phyloP scores from a whole-genome alignment of 2,329 filamentous ascomycete genomes.

The Rutstroemia sp. region DNA sequence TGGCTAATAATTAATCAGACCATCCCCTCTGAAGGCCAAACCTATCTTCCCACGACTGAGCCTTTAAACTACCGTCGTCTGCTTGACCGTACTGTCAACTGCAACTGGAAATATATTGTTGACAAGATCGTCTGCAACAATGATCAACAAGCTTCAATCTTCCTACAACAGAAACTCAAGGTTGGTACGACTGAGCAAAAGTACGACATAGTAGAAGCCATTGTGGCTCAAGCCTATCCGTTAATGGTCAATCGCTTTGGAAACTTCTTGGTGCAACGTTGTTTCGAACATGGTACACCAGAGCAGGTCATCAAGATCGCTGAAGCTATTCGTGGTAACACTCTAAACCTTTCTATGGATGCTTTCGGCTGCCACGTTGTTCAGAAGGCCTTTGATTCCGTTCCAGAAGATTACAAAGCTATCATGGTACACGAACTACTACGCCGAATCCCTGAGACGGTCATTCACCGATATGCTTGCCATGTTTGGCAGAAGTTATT shows the following conservation, averaged over 20 bases:
- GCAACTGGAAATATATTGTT: conserved; percentile 99
- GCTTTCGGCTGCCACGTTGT: conserved; percentile 97
- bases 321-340: conserved; percentile 88
- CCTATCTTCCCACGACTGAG: conserved; percentile 80
- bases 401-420: conserved; percentile 95
- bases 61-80: conserved; percentile 94
- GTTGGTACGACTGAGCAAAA: conserved; percentile 93
- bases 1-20: conserved; percentile 40
- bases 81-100: conserved; percentile 90
- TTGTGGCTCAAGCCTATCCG: conserved; percentile 88
- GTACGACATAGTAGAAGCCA: conserved; percentile 93
- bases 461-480: conserved; percentile 97
- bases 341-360: conserved; percentile 92
- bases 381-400: conserved; percentile 96
- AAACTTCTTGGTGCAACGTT: conserved; percentile 96
- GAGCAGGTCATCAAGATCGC: conserved; percentile 95
- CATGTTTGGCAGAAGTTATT: conserved; percentile 99
- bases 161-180: conserved; percentile 97
- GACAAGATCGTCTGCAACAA: conserved; percentile 99
- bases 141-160: conserved; percentile 97
- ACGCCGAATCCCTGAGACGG: conserved; percentile 90
- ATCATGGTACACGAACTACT: conserved; percentile 98
- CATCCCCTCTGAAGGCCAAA: conserved; percentile 49
- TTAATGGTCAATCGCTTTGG: conserved; percentile 98
- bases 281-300: conserved; percentile 94